phyloP scores from a whole-genome alignment of 1,139 yeast genomes.

The Arxiozyma slooffiae region DNA sequence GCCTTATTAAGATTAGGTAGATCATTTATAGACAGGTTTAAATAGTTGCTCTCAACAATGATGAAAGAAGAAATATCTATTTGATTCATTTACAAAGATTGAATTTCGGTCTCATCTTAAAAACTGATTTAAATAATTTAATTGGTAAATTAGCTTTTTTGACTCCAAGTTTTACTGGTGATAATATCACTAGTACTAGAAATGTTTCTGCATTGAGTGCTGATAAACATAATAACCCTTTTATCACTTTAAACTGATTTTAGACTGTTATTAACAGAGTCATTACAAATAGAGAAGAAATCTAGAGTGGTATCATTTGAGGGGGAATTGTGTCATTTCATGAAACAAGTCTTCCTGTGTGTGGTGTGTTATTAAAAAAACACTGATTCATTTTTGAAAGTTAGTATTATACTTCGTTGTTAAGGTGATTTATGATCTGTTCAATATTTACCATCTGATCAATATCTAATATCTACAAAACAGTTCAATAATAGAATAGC shows the following conservation, averaged over 20 bases:
- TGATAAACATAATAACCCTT: conserved; percentile 67
- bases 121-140: conserved; percentile 38
- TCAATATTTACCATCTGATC: conserved; percentile 91
- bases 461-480: conserved; percentile 65
- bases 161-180: conserved; percentile 97
- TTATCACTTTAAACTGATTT: conserved; percentile 67
- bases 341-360: conserved; percentile 97
- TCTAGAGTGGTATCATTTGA: conserved; percentile 71
- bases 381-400: conserved; percentile 91
- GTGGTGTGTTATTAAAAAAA: conserved; percentile 89
- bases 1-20: conserved; percentile 96
- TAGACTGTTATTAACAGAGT: conserved; percentile 96
- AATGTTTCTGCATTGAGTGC: conserved; percentile 96
- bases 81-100: conserved; percentile 71
- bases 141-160: conserved; percentile 86
- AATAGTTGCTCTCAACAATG: conserved; percentile 85
- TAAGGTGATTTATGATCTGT: conserved; percentile 98
- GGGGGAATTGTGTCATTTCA: conserved; percentile 87
- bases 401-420: conserved; percentile 92
- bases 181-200: conserved; percentile 94
- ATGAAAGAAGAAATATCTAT: conserved; percentile 87
- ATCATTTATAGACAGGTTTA: conserved; percentile 88
- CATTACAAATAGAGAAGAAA: conserved; percentile 94
- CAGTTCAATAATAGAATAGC: conserved; percentile 86
- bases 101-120: conserved; percentile 33